Percentiles rank a stretch among this genome's conserved stretches.
phyloP scores from a whole-genome alignment of 495 filamentous ascomycete genomes.

The Trypethelium eluteriae region DNA sequence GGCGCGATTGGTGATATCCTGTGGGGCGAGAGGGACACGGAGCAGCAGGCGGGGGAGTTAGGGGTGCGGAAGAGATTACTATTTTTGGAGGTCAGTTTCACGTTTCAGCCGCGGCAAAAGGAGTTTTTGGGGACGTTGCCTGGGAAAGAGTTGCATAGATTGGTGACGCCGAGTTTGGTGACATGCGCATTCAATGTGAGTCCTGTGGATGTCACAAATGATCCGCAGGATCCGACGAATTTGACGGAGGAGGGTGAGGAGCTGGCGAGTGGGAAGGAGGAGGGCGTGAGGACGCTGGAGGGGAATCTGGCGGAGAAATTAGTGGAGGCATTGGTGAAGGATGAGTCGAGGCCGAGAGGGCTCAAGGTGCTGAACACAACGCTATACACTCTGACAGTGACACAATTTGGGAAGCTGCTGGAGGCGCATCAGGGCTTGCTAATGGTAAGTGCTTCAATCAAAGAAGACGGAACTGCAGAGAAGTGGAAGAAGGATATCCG shows the following conservation, averaged over 20 bases:
- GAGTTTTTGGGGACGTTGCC: slow-evolving; percentile 30
- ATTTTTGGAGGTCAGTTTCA: slow-evolving; percentile 36
- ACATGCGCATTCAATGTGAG: slow-evolving; percentile 29
- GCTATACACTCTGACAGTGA: slow-evolving; percentile 25
- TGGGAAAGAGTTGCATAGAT: slow-evolving; percentile 24
- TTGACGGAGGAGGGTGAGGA: slow-evolving; percentile 14
- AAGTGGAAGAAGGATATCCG: slow-evolving; percentile 24
- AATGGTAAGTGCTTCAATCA: slow-evolving; percentile 26
- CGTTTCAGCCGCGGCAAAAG: slow-evolving; percentile 33
- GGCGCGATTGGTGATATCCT: slow-evolving; percentile 16
- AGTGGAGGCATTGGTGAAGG: slow-evolving; percentile 23
- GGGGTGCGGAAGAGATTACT: slow-evolving; percentile 20
- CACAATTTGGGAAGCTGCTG: slow-evolving; percentile 22
- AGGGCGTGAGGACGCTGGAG: slow-evolving; percentile 28
- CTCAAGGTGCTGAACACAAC: slow-evolving; percentile 29
- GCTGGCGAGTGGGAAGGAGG: slow-evolving; percentile 11
- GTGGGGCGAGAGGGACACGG: not conserved
- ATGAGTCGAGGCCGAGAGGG: slow-evolving; percentile 23
- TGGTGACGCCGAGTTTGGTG: slow-evolving; percentile 29
- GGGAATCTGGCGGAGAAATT: slow-evolving; percentile 16
- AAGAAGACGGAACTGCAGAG: slow-evolving; percentile 21
- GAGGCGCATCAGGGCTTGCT: slow-evolving; percentile 24
- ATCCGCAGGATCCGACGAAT: slow-evolving; percentile 21
- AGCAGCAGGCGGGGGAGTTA: slow-evolving; percentile 17
- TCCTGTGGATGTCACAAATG: slow-evolving; percentile 24